Evolutionary conservation across 495 filamentous ascomycete genomes (phyloP).

Genomic region (Trichoderma reesei): DNA sequence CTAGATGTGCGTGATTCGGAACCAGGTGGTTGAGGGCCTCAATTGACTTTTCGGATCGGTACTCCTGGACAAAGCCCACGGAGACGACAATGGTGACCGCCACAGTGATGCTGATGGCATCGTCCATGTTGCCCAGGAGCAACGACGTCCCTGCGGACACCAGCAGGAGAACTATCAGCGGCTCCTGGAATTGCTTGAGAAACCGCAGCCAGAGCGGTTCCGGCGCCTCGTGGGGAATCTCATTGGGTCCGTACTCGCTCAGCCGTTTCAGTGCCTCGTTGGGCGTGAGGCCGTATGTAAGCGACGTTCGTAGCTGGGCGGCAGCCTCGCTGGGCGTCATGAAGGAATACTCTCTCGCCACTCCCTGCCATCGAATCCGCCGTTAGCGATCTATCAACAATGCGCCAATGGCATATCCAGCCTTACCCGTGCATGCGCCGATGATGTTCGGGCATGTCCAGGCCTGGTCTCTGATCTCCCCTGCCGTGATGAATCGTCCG

Average conservation of each 20-base stretch:
- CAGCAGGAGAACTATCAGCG: conserved; percentile 81
- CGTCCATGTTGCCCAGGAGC: conserved; percentile 88
- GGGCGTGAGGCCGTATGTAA: conserved; percentile 68
- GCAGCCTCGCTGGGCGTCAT: conserved; percentile 71
- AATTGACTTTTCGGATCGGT: conserved; percentile 92
- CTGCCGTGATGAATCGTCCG: conserved; percentile 19
- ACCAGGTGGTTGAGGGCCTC: conserved; percentile 90
- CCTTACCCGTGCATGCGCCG: conserved; percentile 38
- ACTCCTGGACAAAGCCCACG: conserved; percentile 95
- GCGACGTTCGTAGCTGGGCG: conserved; percentile 68
- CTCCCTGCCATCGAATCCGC: conserved; percentile 19
- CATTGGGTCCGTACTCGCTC: conserved; percentile 77
- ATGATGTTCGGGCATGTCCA: conserved; percentile 30
- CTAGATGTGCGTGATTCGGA: conserved; percentile 86
- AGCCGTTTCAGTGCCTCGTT: conserved; percentile 71
- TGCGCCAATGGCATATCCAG: neutral
- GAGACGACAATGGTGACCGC: conserved; percentile 95
- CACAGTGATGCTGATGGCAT: conserved; percentile 88
- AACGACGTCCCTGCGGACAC: conserved; percentile 83
- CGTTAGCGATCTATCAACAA: neutral
- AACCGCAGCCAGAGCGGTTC: conserved; percentile 94
- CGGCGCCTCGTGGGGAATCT: conserved; percentile 85
- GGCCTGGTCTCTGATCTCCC: conserved; percentile 21
- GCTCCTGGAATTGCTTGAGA: conserved; percentile 90
- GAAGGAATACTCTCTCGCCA: conserved; percentile 44